Evolutionary conservation across 371 early-diverging fungal genomes (phyloP).

Genomic region (Apophysomyces elegans): DNA sequence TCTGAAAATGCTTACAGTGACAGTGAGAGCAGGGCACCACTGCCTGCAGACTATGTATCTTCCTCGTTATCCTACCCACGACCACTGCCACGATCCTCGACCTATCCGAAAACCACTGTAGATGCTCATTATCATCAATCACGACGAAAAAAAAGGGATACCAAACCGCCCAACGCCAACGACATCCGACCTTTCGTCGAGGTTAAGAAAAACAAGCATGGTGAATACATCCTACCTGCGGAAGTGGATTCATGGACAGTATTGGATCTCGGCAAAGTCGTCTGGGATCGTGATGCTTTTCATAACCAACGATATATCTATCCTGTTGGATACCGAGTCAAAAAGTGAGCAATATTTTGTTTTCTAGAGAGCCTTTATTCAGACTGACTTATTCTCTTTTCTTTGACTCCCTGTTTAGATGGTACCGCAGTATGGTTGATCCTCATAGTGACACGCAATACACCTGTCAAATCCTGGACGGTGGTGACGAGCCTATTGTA

Average conservation of each 20-base stretch:
- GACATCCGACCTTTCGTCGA: conserved; percentile 44
- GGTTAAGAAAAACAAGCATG: conserved; percentile 65
- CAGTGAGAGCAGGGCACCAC: conserved; percentile 6
- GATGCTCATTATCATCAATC: conserved; percentile 43
- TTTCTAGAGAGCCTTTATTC: neutral
- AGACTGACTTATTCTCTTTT: neutral
- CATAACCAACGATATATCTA: conserved; percentile 91
- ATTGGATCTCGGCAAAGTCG: conserved; percentile 69
- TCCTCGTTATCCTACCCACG: conserved; percentile 1
- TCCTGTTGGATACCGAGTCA: conserved; percentile 84
- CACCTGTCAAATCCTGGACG: conserved; percentile 78
- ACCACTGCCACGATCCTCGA: neutral
- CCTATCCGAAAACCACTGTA: conserved; percentile 12
- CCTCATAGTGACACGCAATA: conserved; percentile 66
- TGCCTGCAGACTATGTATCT: neutral
- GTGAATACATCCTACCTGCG: conserved; percentile 76
- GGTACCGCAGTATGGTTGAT: conserved; percentile 77
- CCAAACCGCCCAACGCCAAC: conserved; percentile 45
- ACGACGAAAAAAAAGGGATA: conserved; percentile 42
- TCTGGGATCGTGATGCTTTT: conserved; percentile 76
- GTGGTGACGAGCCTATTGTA: conserved; percentile 74
- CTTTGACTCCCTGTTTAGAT: conserved; percentile 27
- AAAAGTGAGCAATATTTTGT: conserved; percentile 34
- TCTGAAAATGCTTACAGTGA: conserved; percentile 7
- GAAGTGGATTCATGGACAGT: conserved; percentile 81